Evolutionary conservation across 805 yeast genomes (phyloP).

Genomic region (Tetrapisispora fleetii): DNA sequence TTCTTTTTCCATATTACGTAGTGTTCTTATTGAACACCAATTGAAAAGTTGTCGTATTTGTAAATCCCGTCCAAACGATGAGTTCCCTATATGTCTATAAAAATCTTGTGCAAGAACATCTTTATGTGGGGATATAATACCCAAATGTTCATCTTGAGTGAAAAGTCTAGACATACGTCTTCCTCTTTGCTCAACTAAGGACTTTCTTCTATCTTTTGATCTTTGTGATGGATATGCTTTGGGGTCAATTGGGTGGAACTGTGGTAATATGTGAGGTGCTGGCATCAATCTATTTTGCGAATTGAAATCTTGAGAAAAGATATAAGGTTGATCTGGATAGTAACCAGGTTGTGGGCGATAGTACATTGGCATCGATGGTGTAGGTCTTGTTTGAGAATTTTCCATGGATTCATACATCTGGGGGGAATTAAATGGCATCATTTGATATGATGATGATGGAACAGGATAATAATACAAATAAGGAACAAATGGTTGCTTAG

Average conservation of each 20-base stretch:
- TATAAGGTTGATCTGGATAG: slow-evolving; percentile 23
- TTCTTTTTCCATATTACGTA: slow-evolving; percentile 14
- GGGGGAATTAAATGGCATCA: slow-evolving; percentile 20
- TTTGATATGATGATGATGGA: slow-evolving; percentile 12
- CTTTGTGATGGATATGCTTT: slow-evolving; percentile 1
- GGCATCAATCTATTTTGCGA: slow-evolving; percentile 14
- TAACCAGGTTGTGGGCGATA: not conserved
- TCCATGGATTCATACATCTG: slow-evolving; percentile 1
- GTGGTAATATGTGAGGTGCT: slow-evolving; percentile 19
- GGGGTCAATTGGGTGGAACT: not conserved
- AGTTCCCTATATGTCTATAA: slow-evolving; percentile 25
- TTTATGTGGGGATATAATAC: slow-evolving; percentile 24
- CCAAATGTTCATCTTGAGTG: slow-evolving; percentile 13
- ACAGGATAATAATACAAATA: slow-evolving; percentile 21
- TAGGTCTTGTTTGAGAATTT: not conserved
- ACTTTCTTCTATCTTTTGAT: slow-evolving; percentile 15
- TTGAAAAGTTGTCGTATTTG: slow-evolving; percentile 25
- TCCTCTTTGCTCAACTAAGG: slow-evolving; percentile 23
- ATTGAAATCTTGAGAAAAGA: slow-evolving; percentile 13
- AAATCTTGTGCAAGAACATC: slow-evolving; percentile 26
- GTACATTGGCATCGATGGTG: not conserved
- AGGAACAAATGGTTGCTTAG: slow-evolving; percentile 15
- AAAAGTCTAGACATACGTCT: slow-evolving; percentile 24
- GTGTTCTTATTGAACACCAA: slow-evolving; percentile 25
- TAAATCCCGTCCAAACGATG: slow-evolving; percentile 20